Conservation (phyloP, 208 protist genomes). For the Crithidia acanthocephali region DNA sequence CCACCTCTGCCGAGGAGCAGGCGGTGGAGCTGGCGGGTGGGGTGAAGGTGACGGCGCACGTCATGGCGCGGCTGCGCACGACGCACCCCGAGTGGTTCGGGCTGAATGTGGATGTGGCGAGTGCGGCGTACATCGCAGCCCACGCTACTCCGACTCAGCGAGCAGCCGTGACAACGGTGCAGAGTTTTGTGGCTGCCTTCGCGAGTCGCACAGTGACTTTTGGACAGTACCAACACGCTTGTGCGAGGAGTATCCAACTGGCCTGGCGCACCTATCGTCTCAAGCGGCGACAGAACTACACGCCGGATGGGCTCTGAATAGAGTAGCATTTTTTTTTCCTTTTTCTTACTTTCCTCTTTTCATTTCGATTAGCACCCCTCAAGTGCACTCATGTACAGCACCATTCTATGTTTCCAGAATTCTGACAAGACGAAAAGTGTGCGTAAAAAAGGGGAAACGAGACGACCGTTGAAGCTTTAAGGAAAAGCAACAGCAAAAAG, state of each 20-base stretch:
- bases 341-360: slow-evolving; percentile 5
- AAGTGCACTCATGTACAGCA: background rate
- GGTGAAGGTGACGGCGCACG: slow-evolving; percentile 26
- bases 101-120: slow-evolving; percentile 10
- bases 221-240: slow-evolving; percentile 34
- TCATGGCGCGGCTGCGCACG: slow-evolving; percentile 32
- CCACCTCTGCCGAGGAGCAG: slow-evolving; percentile 21
- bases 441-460: no score
- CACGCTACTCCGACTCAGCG: slow-evolving; percentile 21
- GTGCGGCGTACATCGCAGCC: slow-evolving; percentile 3
- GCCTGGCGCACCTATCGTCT: slow-evolving; percentile 22
- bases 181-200: slow-evolving; percentile 41
- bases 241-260: slow-evolving; percentile 47
- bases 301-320: no score
- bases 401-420: background rate
- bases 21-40: slow-evolving; percentile 19
- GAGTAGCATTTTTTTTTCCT: no score
- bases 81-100: slow-evolving; percentile 53
- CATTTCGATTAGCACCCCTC: background rate
- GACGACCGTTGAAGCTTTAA: no score
- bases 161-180: slow-evolving; percentile 25
- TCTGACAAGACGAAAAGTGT: background rate
- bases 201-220: slow-evolving; percentile 33
- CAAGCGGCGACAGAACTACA: background rate
- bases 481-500: no score